Percentiles rank a stretch among this genome's conserved stretches.
Conservation (phyloP, 148 eudicot genomes). For the Beta vulgaris region DNA sequence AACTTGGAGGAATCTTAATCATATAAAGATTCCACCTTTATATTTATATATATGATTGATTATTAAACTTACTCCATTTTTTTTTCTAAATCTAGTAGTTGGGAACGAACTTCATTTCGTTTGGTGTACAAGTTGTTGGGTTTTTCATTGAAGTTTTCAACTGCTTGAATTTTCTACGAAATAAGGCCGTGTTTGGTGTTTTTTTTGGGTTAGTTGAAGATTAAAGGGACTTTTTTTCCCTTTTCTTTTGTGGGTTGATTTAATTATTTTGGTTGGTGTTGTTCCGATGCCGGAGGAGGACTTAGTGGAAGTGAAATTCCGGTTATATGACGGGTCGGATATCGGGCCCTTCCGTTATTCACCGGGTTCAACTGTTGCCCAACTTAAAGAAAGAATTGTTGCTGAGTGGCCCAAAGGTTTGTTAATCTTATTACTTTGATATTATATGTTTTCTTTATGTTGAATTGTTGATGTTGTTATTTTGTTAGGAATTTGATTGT, state of each 20-base stretch:
- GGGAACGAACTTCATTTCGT: slow-evolving; percentile 6
- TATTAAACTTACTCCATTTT: background rate
- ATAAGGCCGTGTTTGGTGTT: background rate
- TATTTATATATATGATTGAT: background rate
- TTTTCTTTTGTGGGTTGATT: background rate
- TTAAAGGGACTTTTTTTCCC: background rate
- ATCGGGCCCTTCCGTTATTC: slow-evolving; percentile 70
- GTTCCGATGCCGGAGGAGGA: slow-evolving; percentile 76
- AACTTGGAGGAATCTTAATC: slow-evolving; percentile 15
- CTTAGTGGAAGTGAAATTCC: slow-evolving; percentile 64
- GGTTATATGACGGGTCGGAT: slow-evolving; percentile 74
- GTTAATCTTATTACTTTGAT: background rate
- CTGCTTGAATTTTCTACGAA: background rate
- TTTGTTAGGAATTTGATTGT: background rate
- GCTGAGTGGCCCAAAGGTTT: slow-evolving; percentile 87
- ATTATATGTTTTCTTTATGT: too few relatives aligned
- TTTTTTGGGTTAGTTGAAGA: slow-evolving; percentile 3
- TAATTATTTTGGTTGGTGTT: background rate
- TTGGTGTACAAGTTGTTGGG: background rate
- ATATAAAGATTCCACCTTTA: slow-evolving; percentile 5
- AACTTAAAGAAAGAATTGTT: slow-evolving; percentile 69
- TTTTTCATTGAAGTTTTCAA: background rate
- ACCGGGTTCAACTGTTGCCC: slow-evolving; percentile 53
- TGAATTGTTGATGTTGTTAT: background rate
- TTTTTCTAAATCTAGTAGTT: slow-evolving; percentile 5